phyloP scores from a whole-genome alignment of 192 early-diverging fungal species.

The Glomus cerebriforme region DNA sequence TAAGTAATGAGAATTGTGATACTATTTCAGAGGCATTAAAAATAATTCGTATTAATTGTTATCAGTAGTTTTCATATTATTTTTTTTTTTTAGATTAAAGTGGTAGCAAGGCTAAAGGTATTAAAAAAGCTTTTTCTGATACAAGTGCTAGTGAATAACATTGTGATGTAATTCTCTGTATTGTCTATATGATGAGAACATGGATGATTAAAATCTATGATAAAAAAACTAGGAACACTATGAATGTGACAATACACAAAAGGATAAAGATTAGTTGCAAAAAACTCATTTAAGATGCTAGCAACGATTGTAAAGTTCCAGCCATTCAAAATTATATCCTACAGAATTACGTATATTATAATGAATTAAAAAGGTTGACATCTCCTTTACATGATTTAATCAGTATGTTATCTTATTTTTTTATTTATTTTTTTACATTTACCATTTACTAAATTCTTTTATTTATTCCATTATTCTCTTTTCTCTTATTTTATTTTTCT shows the following conservation, averaged over 20 bases:
- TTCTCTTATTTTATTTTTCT: too few species aligned
- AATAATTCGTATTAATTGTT: conserved; percentile 12
- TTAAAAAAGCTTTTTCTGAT: conserved; percentile 21
- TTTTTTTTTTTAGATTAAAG: conserved; percentile 28
- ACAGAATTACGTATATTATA: too few species aligned
- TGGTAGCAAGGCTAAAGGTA: background rate
- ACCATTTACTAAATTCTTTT: too few species aligned
- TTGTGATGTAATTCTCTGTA: conserved; percentile 25
- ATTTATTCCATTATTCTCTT: too few species aligned
- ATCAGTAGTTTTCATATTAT: conserved; percentile 18
- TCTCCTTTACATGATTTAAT: too few species aligned
- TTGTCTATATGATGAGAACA: conserved; percentile 23
- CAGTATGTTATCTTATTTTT: too few species aligned
- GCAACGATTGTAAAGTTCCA: background rate
- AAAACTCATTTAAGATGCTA: conserved; percentile 14
- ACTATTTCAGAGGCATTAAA: conserved; percentile 21
- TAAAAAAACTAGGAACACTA: background rate
- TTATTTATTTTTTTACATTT: too few species aligned
- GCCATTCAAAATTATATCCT: background rate
- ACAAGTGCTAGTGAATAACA: background rate
- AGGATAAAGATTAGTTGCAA: background rate
- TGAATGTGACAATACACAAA: conserved; percentile 10
- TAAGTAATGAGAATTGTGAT: conserved; percentile 11
- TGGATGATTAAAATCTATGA: conserved; percentile 21
- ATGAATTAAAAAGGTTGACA: too few species aligned